Evolutionary conservation across 1,284 basidiomycete species (phyloP), one percentile per base, ranked within the genome.

Genomic region (Fomitiporia mediterranea): DNA sequence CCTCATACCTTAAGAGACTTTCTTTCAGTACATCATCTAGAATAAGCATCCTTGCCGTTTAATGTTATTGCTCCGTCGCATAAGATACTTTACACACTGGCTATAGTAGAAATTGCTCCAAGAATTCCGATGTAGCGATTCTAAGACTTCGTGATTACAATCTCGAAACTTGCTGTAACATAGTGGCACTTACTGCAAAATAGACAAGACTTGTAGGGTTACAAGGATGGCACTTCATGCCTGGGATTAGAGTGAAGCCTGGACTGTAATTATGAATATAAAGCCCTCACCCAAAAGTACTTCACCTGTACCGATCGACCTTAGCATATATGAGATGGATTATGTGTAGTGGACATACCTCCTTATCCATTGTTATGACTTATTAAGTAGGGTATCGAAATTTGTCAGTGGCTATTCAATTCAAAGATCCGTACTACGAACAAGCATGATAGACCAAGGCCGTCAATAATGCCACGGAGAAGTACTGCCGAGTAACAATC

Each of bases 121-220:
- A 50, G 32, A 21, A 50, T 32, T n/a, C 47, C 47, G 4, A 50
- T 17, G 27, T 50, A 50, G 15, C 30, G 30, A 17, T 50, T 50
- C 47, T 50, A 35, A 34, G 25, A 2, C 17, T 25, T 25, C 19
- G 2, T 13, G 2, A 17, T 15, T 27, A 13, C 19, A 2, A 25
- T 19, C 23, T n/a, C 2, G 7, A n/a, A 6, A 30, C 23, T 48
- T 21, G 9, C n/a, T 23, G 27, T 7, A 44, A 44, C n/a, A 15
- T 47, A 8, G 17, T 32, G n/a, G n/a, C 19, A 34, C 32, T 28
- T 32, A 50, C 47, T 2, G 9, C 30, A 34, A 50, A 21, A 17
- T 50, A 50, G 4, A 50, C 19, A 9, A 32, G 2, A 35, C 15
- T 21, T 9, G 15, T 17, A 2, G 19, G 11, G 6, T 50, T 50